phyloP scores from a whole-genome alignment of 805 yeast genomes.

The Hanseniaspora lindneri region DNA sequence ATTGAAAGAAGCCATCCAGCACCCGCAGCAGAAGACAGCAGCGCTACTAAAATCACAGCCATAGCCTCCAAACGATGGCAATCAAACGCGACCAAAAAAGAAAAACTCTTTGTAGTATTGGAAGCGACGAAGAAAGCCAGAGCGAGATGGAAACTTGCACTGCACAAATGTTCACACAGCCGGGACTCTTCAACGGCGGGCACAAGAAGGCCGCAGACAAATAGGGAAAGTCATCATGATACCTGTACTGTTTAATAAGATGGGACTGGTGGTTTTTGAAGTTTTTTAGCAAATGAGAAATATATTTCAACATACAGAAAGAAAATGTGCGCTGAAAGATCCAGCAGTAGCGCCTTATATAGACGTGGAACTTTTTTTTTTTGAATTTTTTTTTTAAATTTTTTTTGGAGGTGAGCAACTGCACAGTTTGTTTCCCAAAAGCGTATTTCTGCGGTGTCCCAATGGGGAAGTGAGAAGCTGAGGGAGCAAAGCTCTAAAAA shows the following conservation, averaged over 20 bases:
- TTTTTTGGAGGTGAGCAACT: too few relatives aligned
- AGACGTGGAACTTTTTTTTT: too few relatives aligned
- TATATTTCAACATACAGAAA: too few relatives aligned
- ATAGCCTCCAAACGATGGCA: neutral
- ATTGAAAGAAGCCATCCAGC: neutral
- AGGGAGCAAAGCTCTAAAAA: too few relatives aligned
- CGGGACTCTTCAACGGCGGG: neutral
- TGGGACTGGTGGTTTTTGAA: slow-evolving; percentile 11
- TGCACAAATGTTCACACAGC: neutral
- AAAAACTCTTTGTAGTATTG: slow-evolving; percentile 2
- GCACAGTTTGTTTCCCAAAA: too few relatives aligned
- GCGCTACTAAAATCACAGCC: neutral
- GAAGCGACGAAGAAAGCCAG: neutral
- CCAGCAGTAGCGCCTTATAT: too few relatives aligned
- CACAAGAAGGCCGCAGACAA: neutral
- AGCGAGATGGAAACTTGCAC: neutral
- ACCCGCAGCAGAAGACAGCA: neutral
- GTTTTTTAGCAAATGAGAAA: too few relatives aligned
- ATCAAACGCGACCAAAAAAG: neutral
- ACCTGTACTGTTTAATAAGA: slow-evolving; percentile 16
- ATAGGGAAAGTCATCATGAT: neutral
- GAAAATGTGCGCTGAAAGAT: too few relatives aligned
- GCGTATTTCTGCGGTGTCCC: too few relatives aligned
- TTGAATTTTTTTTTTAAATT: too few relatives aligned
- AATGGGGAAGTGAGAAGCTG: too few relatives aligned